These are phyloP conservation scores for Neofusicoccum umdonicola DNA, from an alignment of 2,329 filamentous ascomycete species.

Conservation along the genomic window DNA sequence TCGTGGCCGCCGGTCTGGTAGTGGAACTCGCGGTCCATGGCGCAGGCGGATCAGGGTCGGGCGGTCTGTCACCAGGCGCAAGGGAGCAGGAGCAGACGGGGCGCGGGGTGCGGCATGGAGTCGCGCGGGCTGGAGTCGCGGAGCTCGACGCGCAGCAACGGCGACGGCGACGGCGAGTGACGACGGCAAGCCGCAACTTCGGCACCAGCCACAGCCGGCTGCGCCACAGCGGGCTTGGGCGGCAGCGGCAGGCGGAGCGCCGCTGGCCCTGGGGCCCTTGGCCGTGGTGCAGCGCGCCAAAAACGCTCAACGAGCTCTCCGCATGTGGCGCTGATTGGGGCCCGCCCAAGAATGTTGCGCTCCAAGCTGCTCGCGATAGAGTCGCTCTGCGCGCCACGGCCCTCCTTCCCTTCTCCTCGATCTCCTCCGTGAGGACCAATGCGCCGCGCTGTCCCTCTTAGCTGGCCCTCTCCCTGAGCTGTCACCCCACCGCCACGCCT, in stretches of 20 bases:
- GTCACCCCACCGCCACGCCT: conserved; percentile 1
- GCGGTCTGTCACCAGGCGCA: background rate
- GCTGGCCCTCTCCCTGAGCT: background rate
- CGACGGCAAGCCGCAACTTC: background rate
- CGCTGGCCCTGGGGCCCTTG: too few relatives aligned
- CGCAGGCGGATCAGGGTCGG: background rate
- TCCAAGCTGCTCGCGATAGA: conserved; percentile 5
- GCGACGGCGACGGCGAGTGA: background rate
- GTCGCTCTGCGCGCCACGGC: too few relatives aligned
- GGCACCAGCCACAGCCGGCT: background rate
- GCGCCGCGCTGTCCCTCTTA: conserved; percentile 2
- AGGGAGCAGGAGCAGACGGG: background rate
- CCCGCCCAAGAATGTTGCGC: background rate
- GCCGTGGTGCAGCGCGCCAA: conserved; percentile 5
- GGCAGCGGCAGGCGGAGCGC: background rate
- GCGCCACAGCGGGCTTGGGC: background rate
- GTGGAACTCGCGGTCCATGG: conserved; percentile 37
- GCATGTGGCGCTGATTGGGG: conserved; percentile 8
- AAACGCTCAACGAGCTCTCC: conserved; percentile 9
- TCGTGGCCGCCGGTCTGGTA: conserved; percentile 23
- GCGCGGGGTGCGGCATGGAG: background rate
- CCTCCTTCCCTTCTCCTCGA: background rate
- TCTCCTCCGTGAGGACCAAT: conserved; percentile 7
- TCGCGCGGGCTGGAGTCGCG: background rate
- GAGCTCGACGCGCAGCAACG: background rate